Evolutionary conservation across 2,329 filamentous ascomycete species (phyloP).

Genomic region (Aspergillus eucalypticola): DNA sequence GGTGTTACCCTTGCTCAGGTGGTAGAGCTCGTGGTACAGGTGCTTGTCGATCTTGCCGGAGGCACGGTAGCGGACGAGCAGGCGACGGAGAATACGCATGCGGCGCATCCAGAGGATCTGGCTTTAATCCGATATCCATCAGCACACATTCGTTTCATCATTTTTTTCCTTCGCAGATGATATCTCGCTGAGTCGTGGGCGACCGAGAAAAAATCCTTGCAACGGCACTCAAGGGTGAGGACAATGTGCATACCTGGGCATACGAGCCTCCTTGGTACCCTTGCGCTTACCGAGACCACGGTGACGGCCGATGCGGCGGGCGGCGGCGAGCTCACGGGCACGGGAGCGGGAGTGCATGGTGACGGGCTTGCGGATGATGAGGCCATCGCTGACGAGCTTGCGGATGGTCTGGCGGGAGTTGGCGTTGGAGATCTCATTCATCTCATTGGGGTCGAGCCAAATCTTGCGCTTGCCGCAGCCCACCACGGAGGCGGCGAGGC

Average conservation of each 20-base stretch:
- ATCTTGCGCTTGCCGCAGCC: conserved; percentile 99
- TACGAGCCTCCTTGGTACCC: conserved; percentile 99
- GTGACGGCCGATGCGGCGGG: conserved; percentile 94
- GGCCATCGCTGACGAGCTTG: conserved; percentile 99
- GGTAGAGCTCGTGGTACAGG: conserved; percentile 99
- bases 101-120: conserved; percentile 99
- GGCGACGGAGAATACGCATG: conserved; percentile 96
- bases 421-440: conserved; percentile 99
- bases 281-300: conserved; percentile 99
- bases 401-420: conserved; percentile 99
- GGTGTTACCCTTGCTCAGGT: conserved; percentile 99
- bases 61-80: conserved; percentile 99
- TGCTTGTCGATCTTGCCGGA: conserved; percentile 99
- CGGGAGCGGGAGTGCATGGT: conserved; percentile 99
- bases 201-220: background rate
- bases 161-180: too few relatives aligned
- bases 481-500: conserved; percentile 97
- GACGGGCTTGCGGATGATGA: conserved; percentile 99
- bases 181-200: background rate
- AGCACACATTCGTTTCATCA: conserved; percentile 13
- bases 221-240: background rate
- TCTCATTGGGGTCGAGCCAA: conserved; percentile 99
- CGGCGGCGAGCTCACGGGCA: conserved; percentile 90
- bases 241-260: conserved; percentile 75
- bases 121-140: conserved; percentile 53